Evolutionary conservation across 129 eudicot species (phyloP).

Genomic region (Arctium lappa): DNA sequence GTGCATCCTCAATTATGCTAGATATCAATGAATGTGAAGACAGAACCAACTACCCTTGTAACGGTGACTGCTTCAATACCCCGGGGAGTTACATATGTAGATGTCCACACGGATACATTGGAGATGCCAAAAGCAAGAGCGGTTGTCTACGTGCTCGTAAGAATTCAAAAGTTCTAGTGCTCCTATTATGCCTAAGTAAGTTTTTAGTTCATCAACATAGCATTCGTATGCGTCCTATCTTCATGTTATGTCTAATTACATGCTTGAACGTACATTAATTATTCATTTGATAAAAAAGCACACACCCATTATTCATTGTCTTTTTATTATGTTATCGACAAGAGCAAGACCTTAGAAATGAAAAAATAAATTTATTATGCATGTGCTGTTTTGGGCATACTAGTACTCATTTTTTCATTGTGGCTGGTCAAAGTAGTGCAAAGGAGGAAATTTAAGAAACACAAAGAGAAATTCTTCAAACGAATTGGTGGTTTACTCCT

Average conservation of each 20-base stretch:
- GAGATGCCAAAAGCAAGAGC: conserved; percentile 10
- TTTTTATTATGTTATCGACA: too few species aligned
- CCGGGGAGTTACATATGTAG: conserved; percentile 30
- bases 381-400: neutral
- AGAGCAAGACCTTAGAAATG: too few species aligned
- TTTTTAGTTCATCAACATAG: too few species aligned
- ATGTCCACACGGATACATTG: conserved; percentile 26
- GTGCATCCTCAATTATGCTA: neutral
- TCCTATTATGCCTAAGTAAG: neutral
- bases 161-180: neutral
- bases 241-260: too few species aligned
- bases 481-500: neutral
- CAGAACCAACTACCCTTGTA: neutral
- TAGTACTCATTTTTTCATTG: neutral
- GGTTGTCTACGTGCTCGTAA: neutral
- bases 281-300: too few species aligned
- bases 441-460: neutral
- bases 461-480: neutral
- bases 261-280: too few species aligned
- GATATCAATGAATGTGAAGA: conserved; percentile 24
- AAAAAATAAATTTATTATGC: too few species aligned
- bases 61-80: conserved; percentile 28
- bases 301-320: too few species aligned
- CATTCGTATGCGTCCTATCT: too few species aligned
- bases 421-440: neutral